These are phyloP conservation scores for Hypericum perforatum DNA, from an alignment of 345 rosid species.

Conservation along the genomic window DNA sequence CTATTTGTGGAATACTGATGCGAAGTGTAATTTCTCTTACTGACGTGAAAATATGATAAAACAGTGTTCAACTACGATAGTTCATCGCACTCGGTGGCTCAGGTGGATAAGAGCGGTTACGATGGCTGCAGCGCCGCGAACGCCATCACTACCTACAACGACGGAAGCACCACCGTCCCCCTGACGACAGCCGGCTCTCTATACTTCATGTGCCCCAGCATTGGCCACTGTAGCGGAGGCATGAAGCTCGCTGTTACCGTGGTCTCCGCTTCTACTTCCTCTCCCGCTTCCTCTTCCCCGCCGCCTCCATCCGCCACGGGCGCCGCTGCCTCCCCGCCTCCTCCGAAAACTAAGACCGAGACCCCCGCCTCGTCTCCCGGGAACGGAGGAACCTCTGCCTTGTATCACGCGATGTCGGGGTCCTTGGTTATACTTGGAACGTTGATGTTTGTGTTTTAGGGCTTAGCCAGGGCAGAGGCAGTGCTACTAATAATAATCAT, in stretches of 20 bases:
- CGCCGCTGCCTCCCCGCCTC: constrained; percentile 8
- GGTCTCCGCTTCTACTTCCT: neutral
- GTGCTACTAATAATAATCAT: too few species aligned
- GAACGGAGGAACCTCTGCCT: too few species aligned
- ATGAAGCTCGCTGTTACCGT: constrained; percentile 45
- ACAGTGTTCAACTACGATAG: constrained; percentile 34
- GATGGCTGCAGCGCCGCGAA: constrained; percentile 23
- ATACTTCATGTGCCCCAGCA: constrained; percentile 40
- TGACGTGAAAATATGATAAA: neutral
- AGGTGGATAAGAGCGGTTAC: constrained; percentile 25
- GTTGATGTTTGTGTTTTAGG: too few species aligned
- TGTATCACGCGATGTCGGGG: too few species aligned
- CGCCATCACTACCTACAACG: constrained; percentile 13
- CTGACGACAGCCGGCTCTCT: constrained; percentile 18
- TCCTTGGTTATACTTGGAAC: too few species aligned
- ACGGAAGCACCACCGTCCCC: constrained; percentile 23
- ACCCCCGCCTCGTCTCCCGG: constrained; percentile 9
- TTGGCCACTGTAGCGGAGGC: constrained; percentile 35
- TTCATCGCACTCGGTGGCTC: constrained; percentile 22
- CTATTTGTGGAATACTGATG: too few species aligned
- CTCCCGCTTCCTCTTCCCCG: neutral
- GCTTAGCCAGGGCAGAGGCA: too few species aligned
- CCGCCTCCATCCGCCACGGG: constrained; percentile 7
- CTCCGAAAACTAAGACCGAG: constrained; percentile 13
- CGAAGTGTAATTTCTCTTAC: too few species aligned